Conservation (phyloP, 805 yeast genomes). For the Priceomyces haplophilus region DNA sequence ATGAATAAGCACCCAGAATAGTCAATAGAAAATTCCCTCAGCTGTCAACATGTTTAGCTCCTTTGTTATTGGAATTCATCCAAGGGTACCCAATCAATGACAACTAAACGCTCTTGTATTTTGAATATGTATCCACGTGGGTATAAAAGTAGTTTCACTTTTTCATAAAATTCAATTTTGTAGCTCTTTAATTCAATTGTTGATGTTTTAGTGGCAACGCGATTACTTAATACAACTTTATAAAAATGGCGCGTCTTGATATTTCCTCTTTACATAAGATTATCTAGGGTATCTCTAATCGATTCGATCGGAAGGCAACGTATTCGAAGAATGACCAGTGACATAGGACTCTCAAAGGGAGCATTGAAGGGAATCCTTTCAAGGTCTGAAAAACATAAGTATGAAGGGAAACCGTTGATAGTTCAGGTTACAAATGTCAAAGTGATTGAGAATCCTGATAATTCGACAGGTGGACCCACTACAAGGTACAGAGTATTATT, state of each 20-base stretch:
- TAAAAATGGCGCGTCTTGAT: conserved; percentile 9
- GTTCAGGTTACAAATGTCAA: conserved; percentile 36
- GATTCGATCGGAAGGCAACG: not conserved
- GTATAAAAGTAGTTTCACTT: too few relatives aligned
- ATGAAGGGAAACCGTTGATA: conserved; percentile 27
- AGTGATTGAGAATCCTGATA: conserved; percentile 23
- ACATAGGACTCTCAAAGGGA: conserved; percentile 21
- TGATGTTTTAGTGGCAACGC: conserved; percentile 3
- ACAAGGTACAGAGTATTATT: conserved; percentile 34
- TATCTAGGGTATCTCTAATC: not conserved
- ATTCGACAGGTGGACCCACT: conserved; percentile 16
- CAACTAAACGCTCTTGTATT: too few relatives aligned
- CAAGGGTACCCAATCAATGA: too few relatives aligned
- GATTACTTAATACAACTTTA: not conserved
- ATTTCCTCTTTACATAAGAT: conserved; percentile 2
- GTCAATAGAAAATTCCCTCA: too few relatives aligned
- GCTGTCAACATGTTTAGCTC: too few relatives aligned
- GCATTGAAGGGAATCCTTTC: conserved; percentile 25
- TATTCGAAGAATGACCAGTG: conserved; percentile 3
- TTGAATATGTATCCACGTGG: too few relatives aligned
- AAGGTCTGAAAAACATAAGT: conserved; percentile 18
- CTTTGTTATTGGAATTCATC: too few relatives aligned
- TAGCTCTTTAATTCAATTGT: conserved; percentile 2
- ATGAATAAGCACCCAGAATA: conserved; percentile 5
- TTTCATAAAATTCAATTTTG: not conserved